Conservation (phyloP, 73 alveolate species). For the Uronychia binucleata region DNA sequence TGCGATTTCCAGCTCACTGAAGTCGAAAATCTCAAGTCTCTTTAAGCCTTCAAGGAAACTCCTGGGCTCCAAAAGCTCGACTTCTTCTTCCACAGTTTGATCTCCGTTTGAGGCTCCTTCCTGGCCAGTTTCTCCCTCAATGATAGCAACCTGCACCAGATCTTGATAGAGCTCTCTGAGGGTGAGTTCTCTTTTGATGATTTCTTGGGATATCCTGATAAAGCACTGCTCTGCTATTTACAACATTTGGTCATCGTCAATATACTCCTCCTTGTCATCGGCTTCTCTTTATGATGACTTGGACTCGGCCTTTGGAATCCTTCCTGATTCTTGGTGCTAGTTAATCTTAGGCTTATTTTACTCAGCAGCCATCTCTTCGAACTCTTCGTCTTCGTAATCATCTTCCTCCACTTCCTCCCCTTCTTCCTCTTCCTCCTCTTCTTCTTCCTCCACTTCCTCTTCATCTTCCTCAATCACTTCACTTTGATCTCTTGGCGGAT, state of each 20-base stretch:
- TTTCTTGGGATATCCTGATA: constrained; percentile 54
- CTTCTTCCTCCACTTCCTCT: neutral
- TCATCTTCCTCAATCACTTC: neutral
- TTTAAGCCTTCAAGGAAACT: constrained; percentile 58
- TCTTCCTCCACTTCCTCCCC: neutral
- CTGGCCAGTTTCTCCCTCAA: neutral
- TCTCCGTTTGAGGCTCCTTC: neutral
- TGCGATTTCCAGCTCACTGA: constrained; percentile 60
- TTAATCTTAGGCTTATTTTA: neutral
- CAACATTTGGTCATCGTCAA: constrained; percentile 68
- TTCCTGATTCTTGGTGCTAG: neutral
- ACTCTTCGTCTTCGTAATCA: neutral
- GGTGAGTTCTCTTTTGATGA: constrained; percentile 32
- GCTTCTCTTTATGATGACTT: neutral
- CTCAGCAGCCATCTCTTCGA: neutral
- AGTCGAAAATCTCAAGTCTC: constrained; percentile 36
- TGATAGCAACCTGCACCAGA: neutral
- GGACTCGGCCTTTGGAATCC: neutral
- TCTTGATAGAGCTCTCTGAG: constrained; percentile 35
- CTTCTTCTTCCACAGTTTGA: constrained; percentile 24
- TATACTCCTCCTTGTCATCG: constrained; percentile 18
- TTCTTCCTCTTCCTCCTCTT: neutral
- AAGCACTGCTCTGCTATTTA: constrained; percentile 69
- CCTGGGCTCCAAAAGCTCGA: constrained; percentile 50
- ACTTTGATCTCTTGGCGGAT: neutral